phyloP scores from a whole-genome alignment of 768 basidiomycete genomes.

The Suillus paluster region DNA sequence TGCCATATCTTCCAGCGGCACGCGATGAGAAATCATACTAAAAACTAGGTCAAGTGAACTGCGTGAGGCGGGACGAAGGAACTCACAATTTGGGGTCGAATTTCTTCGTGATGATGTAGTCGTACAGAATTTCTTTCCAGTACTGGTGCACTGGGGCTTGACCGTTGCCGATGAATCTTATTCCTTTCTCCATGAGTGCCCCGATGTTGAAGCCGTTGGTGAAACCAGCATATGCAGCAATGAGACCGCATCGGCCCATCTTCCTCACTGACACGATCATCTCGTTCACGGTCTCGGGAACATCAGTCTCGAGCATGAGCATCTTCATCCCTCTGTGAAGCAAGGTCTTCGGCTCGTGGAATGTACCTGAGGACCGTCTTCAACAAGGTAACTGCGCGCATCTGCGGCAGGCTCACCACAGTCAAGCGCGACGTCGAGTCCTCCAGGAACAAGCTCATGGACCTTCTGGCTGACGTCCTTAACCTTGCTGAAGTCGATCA shows the following conservation, averaged over 20 bases:
- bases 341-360: conserved; percentile 71
- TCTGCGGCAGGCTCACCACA: conserved; percentile 39
- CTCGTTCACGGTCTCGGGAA: conserved; percentile 63
- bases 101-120: conserved; percentile 65
- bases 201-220: conserved; percentile 74
- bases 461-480: conserved; percentile 55
- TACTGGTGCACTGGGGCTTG: conserved; percentile 78
- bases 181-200: conserved; percentile 78
- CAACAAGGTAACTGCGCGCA: background rate
- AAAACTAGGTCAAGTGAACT: conserved; percentile 2
- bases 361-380: conserved; percentile 45
- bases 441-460: conserved; percentile 63
- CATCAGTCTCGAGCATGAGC: conserved; percentile 77
- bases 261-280: conserved; percentile 55
- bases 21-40: conserved; percentile 60
- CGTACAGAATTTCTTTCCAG: conserved; percentile 72
- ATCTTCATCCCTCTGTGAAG: conserved; percentile 71
- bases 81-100: conserved; percentile 67
- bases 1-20: conserved; percentile 67
- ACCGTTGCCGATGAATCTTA: conserved; percentile 72
- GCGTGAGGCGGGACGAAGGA: background rate
- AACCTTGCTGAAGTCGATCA: conserved; percentile 57
- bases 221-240: conserved; percentile 69
- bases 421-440: conserved; percentile 67
- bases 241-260: conserved; percentile 63